A percentile compares a stretch with the other conserved stretches of the same genome.
Evolutionary conservation across 2,329 filamentous ascomycete genomes (phyloP).

Genomic region (Penicillium hordei): DNA sequence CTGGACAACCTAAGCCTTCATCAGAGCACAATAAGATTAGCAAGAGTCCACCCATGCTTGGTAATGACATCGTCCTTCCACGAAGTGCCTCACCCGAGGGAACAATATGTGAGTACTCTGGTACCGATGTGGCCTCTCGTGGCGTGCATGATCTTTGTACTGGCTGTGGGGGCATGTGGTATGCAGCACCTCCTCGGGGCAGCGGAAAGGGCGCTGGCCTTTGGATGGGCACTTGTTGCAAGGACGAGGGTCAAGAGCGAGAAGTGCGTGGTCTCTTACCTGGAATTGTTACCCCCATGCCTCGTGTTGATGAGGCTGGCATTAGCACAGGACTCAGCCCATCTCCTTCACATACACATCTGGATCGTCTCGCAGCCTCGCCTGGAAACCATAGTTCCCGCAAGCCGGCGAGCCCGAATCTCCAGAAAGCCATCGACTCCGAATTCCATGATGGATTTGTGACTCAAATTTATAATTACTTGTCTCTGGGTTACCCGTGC

Average conservation of each 20-base stretch:
- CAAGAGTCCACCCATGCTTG: conserved; percentile 81
- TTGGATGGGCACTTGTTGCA: conserved; percentile 45
- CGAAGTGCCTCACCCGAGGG: conserved; percentile 78
- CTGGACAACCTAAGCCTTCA: conserved; percentile 29
- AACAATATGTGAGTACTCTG: conserved; percentile 79
- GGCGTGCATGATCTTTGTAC: conserved; percentile 51
- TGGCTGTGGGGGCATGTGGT: conserved; percentile 68
- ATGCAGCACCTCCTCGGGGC: conserved; percentile 62
- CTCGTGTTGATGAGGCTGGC: conserved; percentile 15
- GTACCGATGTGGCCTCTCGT: conserved; percentile 56
- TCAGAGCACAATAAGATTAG: conserved; percentile 58
- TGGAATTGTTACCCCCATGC: conserved; percentile 31
- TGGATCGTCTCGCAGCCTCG: conserved; percentile 3
- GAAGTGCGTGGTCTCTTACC: conserved; percentile 15
- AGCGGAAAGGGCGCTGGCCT: conserved; percentile 40
- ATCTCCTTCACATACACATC: conserved; percentile 1
- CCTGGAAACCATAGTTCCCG: conserved; percentile 3
- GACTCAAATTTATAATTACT: conserved; percentile 95
- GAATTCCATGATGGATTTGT: conserved; percentile 85
- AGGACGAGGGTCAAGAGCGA: conserved; percentile 16
- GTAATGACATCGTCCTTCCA: conserved; percentile 75
- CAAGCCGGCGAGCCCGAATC: conserved; percentile 4
- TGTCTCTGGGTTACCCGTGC: conserved; percentile 87
- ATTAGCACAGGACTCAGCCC: neutral
- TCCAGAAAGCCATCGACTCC: conserved; percentile 50